Evolutionary conservation across 768 basidiomycete genomes (phyloP), one percentile per base, ranked within the genome.

Genomic region (Udeniomyces megalosporus): DNA sequence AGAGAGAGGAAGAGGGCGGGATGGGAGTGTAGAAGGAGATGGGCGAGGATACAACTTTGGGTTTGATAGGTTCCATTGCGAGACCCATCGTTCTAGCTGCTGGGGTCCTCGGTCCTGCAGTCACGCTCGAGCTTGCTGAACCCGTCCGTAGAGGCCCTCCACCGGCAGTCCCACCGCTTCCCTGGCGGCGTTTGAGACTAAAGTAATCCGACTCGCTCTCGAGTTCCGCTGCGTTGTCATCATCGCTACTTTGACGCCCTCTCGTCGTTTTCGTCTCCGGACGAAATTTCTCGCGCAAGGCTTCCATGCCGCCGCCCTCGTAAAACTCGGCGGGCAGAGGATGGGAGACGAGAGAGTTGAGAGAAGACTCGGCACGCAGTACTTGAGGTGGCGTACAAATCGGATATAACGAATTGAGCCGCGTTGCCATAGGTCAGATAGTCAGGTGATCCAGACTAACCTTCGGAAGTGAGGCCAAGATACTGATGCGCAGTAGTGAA

Each of bases 401-500:
- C 15, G 49, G n/a, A n/a, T n/a, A n/a, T n/a, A n/a, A 17, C 2
- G 29, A 8, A 28, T 8, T 5, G 57, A 53, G 50, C 26, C 31
- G 31, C 51, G 44, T 15, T 4, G 35, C 17, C 12, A 17, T 28
- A 11, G 26, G 11, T 22, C 28, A 5, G 1, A 24, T n/a, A n/a
- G n/a, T n/a, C n/a, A n/a, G n/a, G n/a, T n/a, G n/a, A n/a, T 4
- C 7, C 14, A 32, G 20, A 34, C 61, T 20, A 2, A 62, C 61
- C 61, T 73, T 99, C 95, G 20, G 84, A 82, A 0, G 95, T 99
- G 58, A 99, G 72, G 6, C 95, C 95, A 6, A 99, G 81, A 72
- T 95, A 99, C 69, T 85, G 86, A 73, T 97, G 95, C 0, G 95
- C 92, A 11, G 93, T 95, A 70, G 85, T 88, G 77, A 99, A 96